A percentile compares a stretch with the other conserved stretches of the same genome.
Evolutionary conservation across 2,329 filamentous ascomycete genomes (phyloP).

Genomic region (Helicocarpus griseus): DNA sequence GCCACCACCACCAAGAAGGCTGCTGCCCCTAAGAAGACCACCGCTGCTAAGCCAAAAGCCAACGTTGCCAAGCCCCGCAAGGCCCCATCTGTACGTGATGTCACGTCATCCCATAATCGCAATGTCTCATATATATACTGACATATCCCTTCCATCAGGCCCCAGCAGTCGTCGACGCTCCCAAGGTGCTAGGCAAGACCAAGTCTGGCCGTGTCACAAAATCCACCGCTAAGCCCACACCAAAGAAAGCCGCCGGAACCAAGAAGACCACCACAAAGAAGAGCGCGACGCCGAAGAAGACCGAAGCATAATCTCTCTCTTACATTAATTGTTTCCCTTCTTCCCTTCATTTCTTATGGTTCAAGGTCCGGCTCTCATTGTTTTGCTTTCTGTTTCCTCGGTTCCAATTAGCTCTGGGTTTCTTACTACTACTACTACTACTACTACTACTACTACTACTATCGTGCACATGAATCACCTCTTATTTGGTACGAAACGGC

Average conservation of each 20-base stretch:
- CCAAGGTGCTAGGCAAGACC: constrained; percentile 65
- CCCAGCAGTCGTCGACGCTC: constrained; percentile 59
- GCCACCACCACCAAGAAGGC: constrained; percentile 38
- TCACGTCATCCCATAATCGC: no score
- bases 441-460: not conserved
- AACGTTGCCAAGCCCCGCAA: constrained; percentile 47
- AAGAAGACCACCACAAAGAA: constrained; percentile 35
- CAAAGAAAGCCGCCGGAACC: constrained; percentile 32
- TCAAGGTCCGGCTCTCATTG: not conserved
- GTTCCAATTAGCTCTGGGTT: constrained; percentile 6
- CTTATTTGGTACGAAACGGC: constrained; percentile 7
- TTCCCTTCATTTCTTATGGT: constrained; percentile 13
- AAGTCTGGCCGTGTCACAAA: constrained; percentile 81
- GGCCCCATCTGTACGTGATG: constrained; percentile 30
- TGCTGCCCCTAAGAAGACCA: constrained; percentile 40
- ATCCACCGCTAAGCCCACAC: constrained; percentile 40
- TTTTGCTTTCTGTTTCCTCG: constrained; percentile 2
- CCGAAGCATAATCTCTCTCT: constrained; percentile 21
- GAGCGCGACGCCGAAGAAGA: constrained; percentile 38
- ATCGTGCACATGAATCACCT: not conserved
- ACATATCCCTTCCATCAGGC: constrained; percentile 34
- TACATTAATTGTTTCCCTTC: constrained; percentile 21
- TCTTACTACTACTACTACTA: not conserved
- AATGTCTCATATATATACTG: not conserved
- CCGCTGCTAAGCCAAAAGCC: constrained; percentile 44